Evolutionary conservation across 768 basidiomycete species (phyloP), one percentile per base, ranked within the genome.

Genomic region (Phaeotremella fagi): DNA sequence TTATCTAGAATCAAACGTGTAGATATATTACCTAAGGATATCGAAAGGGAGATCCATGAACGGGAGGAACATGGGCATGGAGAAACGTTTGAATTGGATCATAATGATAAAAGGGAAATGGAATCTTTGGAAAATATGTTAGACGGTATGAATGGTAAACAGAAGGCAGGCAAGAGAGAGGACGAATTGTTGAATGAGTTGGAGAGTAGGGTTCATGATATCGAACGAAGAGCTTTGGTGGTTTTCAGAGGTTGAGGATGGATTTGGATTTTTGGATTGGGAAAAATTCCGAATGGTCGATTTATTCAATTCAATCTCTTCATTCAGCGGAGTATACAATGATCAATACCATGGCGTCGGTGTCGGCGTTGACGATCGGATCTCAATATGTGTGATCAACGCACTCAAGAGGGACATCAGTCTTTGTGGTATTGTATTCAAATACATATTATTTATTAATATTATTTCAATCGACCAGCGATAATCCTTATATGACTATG

Each of bases 11-110:
- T 94, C 27, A 81, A 80, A 5, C 83, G 88, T 60, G 79, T 81
- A 7, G 86, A 89, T 54, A 80, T 94, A 43, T 82, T 80, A 14
- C 87, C 88, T 2, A 79, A 78, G 22, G 89, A 94, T 75, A 53
- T 82, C 7, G 85, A 92, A 63, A 86, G 89, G 0, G 83, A 87
- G 63, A 80, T 78, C 47, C 91, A 94, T 71, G 85, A 85, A 3
- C 60, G 59, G 48, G 64, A 61, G 37, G 75, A 78, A 48, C 73
- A 66, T 38, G 53, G 48, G 22, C 41, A 43, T 23, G 58, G 48
- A 18, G 63, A 22, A 77, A 77, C 42, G 6, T 60, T 54, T 29
- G 63, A 52, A 36, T 43, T 70, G 31, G 60, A 64, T 25, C 29
- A 5, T n/a, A 66, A 41, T 12, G 60, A 64, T 18, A 41, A 54